Conservation (phyloP, 2,329 filamentous ascomycete genomes). For the Pseudomassariella vexata region DNA sequence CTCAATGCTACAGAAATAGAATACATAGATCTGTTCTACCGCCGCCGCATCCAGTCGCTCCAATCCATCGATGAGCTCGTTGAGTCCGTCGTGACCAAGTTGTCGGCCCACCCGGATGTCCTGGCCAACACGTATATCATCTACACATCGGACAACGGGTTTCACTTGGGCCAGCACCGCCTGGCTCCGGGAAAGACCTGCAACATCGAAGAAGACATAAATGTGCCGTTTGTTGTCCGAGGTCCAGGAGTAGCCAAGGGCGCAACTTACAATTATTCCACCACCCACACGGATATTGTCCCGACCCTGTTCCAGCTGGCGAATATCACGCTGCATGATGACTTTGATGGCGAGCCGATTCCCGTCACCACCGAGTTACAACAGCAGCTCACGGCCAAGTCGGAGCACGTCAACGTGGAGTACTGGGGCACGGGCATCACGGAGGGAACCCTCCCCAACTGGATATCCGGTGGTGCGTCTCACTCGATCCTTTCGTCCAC, state of each 20-base stretch:
- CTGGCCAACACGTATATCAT: conserved; percentile 56
- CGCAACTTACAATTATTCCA: conserved; percentile 36
- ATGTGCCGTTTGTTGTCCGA: conserved; percentile 53
- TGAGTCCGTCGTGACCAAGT: conserved; percentile 32
- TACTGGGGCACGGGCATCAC: conserved; percentile 37
- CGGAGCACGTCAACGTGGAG: conserved; percentile 37
- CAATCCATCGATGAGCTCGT: conserved; percentile 51
- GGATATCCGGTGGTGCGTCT: too few species aligned
- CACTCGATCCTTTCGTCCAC: too few species aligned
- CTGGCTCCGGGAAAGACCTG: conserved; percentile 53
- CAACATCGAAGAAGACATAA: conserved; percentile 53
- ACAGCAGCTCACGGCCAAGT: conserved; percentile 10
- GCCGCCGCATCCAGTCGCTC: conserved; percentile 39
- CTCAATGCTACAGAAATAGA: conserved; percentile 39
- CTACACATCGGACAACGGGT: conserved; percentile 55
- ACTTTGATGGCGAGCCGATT: conserved; percentile 48
- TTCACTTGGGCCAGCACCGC: conserved; percentile 53
- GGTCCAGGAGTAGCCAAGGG: conserved; percentile 48
- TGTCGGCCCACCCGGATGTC: conserved; percentile 43
- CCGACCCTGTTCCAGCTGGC: conserved; percentile 44
- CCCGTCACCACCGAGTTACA: conserved; percentile 27
- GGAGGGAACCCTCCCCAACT: too few species aligned
- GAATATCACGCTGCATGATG: conserved; percentile 27
- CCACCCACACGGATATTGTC: conserved; percentile 49
- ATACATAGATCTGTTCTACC: conserved; percentile 47